Conservation (phyloP, 2,329 filamentous ascomycete species). For the Colletotrichum agaves region DNA sequence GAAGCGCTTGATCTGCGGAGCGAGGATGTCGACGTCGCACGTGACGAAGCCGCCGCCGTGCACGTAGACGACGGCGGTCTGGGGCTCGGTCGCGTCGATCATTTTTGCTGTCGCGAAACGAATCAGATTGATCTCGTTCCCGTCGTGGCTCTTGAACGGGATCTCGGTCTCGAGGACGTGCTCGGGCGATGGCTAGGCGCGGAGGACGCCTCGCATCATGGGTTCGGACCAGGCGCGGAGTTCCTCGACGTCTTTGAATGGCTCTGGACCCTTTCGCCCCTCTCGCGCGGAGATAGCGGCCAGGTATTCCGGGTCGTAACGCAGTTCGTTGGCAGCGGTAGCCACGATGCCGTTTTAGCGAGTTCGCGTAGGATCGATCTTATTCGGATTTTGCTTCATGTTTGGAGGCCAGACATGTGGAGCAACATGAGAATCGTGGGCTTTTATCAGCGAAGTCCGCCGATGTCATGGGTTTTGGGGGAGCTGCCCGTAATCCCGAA, state of each 20-base stretch:
- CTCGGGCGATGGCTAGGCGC: constrained; percentile 16
- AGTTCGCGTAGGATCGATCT: too few species aligned
- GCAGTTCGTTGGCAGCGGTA: constrained; percentile 5
- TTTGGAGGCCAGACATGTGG: not conserved
- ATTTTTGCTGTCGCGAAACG: constrained; percentile 23
- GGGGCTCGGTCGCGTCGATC: constrained; percentile 10
- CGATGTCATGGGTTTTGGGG: constrained; percentile 7
- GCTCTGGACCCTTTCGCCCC: not conserved
- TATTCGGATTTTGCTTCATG: not conserved
- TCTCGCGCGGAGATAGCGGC: constrained; percentile 8
- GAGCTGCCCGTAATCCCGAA: constrained; percentile 29
- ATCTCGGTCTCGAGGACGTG: constrained; percentile 22
- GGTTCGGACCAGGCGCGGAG: constrained; percentile 19
- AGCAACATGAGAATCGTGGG: not conserved
- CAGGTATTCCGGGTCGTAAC: constrained; percentile 30
- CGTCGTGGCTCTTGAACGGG: constrained; percentile 20
- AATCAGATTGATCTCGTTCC: constrained; percentile 7
- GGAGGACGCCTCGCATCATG: not conserved
- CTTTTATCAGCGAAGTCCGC: constrained; percentile 3
- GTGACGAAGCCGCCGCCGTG: constrained; percentile 56
- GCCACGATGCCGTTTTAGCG: not conserved
- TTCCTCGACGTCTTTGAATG: constrained; percentile 19
- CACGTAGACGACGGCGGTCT: constrained; percentile 48
- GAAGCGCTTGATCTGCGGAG: constrained; percentile 41
- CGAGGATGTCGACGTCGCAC: constrained; percentile 44